Conservation (phyloP, 805 yeast genomes). For the Nakazawaea ishiwadae region DNA sequence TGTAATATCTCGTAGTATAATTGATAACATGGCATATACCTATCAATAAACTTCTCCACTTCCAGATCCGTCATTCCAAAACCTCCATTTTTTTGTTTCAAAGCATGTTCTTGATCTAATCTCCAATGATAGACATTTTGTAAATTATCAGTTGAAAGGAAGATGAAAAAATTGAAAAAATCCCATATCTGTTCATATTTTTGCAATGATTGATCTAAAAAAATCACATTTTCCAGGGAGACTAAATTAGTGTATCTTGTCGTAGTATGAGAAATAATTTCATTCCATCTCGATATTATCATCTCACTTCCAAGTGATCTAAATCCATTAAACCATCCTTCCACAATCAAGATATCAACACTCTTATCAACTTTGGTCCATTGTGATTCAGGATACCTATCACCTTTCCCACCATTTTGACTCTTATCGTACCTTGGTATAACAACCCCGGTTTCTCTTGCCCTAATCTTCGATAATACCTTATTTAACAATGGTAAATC, state of each 20-base stretch:
- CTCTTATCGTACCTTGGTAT: constrained; percentile 82
- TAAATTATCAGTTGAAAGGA: constrained; percentile 55
- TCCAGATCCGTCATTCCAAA: constrained; percentile 76
- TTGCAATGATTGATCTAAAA: constrained; percentile 49
- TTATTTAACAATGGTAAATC: constrained; percentile 48
- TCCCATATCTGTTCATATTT: constrained; percentile 54
- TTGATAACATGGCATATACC: constrained; percentile 84
- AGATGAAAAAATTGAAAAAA: constrained; percentile 54
- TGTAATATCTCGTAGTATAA: constrained; percentile 52
- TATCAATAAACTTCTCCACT: constrained; percentile 64
- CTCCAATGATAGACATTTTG: constrained; percentile 76
- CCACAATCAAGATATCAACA: constrained; percentile 68
- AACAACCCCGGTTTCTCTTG: constrained; percentile 22
- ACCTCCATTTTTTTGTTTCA: constrained; percentile 46
- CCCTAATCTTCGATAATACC: constrained; percentile 28
- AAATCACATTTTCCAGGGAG: constrained; percentile 19
- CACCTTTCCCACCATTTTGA: constrained; percentile 69
- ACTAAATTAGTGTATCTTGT: not conserved
- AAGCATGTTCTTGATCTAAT: constrained; percentile 62
- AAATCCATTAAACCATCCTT: constrained; percentile 95
- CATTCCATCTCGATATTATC: constrained; percentile 24
- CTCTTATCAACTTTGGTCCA: constrained; percentile 30
- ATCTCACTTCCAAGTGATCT: constrained; percentile 31
- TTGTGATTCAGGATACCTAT: constrained; percentile 40
- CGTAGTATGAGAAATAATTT: constrained; percentile 14